These are phyloP conservation scores for Vaccinium macrocarpon DNA, from an alignment of 148 eudicot genomes.

Conservation along the genomic window DNA sequence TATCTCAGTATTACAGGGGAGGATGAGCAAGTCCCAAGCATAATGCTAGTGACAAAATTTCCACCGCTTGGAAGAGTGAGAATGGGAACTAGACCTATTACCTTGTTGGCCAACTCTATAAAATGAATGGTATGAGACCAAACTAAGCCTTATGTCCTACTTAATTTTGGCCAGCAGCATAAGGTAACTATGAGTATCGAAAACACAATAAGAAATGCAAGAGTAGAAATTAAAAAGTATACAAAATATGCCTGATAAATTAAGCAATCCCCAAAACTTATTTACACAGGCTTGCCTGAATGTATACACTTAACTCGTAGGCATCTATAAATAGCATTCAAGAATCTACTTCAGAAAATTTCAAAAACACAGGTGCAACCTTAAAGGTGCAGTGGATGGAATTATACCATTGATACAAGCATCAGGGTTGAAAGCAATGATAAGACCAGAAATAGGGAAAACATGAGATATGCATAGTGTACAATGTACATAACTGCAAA, in stretches of 20 bases:
- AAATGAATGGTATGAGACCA: not conserved
- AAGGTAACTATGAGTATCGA: not conserved
- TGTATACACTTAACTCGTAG: not conserved
- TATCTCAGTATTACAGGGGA: not conserved
- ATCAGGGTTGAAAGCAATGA: not conserved
- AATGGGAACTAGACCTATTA: not conserved
- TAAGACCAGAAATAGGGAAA: not conserved
- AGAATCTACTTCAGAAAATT: not conserved
- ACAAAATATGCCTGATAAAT: not conserved
- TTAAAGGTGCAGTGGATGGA: not conserved
- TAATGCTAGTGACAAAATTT: not conserved
- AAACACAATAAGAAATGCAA: not conserved
- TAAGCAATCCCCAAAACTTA: not conserved
- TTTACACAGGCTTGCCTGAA: not conserved
- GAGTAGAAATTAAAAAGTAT: not conserved
- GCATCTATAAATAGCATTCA: not conserved
- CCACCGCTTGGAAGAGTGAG: not conserved
- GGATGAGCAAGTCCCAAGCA: not conserved
- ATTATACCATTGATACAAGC: not conserved
- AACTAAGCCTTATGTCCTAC: not conserved
- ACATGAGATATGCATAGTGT: not conserved
- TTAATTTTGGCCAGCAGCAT: not conserved
- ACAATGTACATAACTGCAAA: not conserved
- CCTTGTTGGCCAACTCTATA: no score
- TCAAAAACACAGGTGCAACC: not conserved